Evolutionary conservation across 306 rosid species (phyloP), one percentile per base, ranked within the genome.

Genomic region (Quercus alba): DNA sequence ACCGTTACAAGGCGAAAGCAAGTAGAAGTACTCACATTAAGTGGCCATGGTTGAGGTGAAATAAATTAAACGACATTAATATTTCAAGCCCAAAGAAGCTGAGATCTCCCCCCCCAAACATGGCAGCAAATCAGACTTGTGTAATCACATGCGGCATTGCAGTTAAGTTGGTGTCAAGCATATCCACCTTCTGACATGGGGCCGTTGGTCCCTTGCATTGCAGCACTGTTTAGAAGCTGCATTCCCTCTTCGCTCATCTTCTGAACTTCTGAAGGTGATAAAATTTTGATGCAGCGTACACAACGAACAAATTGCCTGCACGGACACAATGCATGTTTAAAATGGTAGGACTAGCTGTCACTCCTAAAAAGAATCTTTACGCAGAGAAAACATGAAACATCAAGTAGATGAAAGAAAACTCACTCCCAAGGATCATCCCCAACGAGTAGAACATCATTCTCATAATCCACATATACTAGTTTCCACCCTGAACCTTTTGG

Each of bases 351-450:
- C 31, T 18, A 23, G 9, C 11, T 41, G 33, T 26, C 19, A 57
- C 54, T 57, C 18, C 56, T 49, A 64, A 23, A 62, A 75, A 18
- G 17, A 76, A 26, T 14, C 38, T 31, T 30, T 30, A 44, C 28
- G 63, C 62, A 41, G 31, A 38, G n/a, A 15, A 57, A 69, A 23
- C 67, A 51, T 55, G 51, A 72, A 52, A 35, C 13, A 46, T 20
- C 13, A 23, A 18, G n/a, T 5, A 51, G 75, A 72, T 23, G 63
- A 56, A 28, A 38, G 19, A 64, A 41, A 83, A 84, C 97, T 91
- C 85, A 94, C 98, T 94, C 98, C 97, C 97, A 94, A 21, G 98
- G 98, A 84, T 94, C 98, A 81, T 94, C 98, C 6, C 98, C 97
- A 54, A 94, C 91, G 70, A 94, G 97, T 15, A 94, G 88, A 73